Evolutionary conservation across 495 filamentous ascomycete genomes (phyloP), one percentile per base, ranked within the genome.

Genomic region (Penicilliopsis zonata): DNA sequence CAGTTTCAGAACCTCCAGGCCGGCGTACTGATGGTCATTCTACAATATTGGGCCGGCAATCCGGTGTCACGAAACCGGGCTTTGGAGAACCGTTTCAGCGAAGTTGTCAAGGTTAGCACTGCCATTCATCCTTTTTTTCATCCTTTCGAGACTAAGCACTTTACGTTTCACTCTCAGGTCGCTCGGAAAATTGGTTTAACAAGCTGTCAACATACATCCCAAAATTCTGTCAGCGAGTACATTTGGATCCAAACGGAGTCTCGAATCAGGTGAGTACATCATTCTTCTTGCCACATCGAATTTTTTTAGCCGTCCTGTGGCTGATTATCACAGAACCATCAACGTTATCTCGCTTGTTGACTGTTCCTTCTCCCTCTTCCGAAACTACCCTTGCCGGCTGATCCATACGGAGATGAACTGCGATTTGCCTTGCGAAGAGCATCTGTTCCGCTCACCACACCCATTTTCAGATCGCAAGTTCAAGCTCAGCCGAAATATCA

Each of bases 11-110:
- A 57, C 21, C 49, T 67, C 18, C 62, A 61, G 26, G 65, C 61
- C 1, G 63, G 57, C 1, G 56, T 63, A 25, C 33, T 69, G 14
- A 59, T 65, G 30, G 36, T 53, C 0, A 36, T 61, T 6, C 47
- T 47, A 9, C 65, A 69, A 32, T 67, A 65, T 32, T 69, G 63
- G 63, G 50, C 63, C 7, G 65, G 65, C 8, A 53, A 45, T 31
- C 53, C 40, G 1, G 36, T 44, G 0, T 53, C 60, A 13, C 52
- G 54, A 21, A 60, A 58, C 31, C 55, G 65, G 2, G 59, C 53
- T 0, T 61, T 64, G 55, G 63, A 67, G 28, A 57, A 43, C 15
- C 52, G 61, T 2, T 69, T 67, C 24, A 52, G 51, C 33, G 53
- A 61, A 37, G 39, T 67, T 5, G 41, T 67, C 26, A 58, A 57